Base-by-base conservation (phyloP, 1,284 basidiomycete genomes). In the Sporisorium iseilematis-ciliati region DNA sequence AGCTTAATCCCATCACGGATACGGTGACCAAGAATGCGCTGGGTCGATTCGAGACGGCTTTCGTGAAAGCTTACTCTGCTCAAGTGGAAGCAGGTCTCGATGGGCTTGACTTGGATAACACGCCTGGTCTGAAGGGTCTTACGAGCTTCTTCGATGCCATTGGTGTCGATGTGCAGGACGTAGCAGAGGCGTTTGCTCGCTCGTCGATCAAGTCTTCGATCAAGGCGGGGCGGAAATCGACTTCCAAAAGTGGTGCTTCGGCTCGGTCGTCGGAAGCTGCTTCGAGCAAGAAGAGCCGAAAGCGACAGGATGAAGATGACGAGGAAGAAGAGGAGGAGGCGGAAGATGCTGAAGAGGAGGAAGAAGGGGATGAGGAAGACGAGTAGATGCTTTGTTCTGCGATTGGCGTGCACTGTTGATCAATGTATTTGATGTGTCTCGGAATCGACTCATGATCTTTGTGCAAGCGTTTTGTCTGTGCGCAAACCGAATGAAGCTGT, bases 21-120 rank as follows among this genome's bases (percentile, higher is more conserved):
- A 87, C 90, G 0, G 86, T 89, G 0, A 89, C 91, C 12, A 89
- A 90, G 65, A 94, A 92, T 78, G 89, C 92, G 0, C 87, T 96
- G 56, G 86, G 86, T 26, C 89, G 90, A 48, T 93, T 94, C 85
- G 90, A 91, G 60, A 87, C 86, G 5, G 82, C 87, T 12, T 57
- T 81, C 10, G 55, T 57, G 41, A 81, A 80, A 56, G 58, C 67
- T 1, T 84, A 81, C 51, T 33, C 79, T n/a, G 58, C 63, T 6
- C 68, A 68, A 48, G 49, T 67, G 25, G 60, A 71, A 31, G 60
- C 64, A 7, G 67, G 73, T 26, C 41, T 75, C 10, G 67, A 51
- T 4, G 51, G 57, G 5, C 40, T 75, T 11, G 73, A 71, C 29
- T 26, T 65, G 23, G 55, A 69, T 7, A 25, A 51, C 8, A 62